Base-by-base conservation (phyloP, 2,329 filamentous ascomycete species). In the Pestalotiopsis fici region DNA sequence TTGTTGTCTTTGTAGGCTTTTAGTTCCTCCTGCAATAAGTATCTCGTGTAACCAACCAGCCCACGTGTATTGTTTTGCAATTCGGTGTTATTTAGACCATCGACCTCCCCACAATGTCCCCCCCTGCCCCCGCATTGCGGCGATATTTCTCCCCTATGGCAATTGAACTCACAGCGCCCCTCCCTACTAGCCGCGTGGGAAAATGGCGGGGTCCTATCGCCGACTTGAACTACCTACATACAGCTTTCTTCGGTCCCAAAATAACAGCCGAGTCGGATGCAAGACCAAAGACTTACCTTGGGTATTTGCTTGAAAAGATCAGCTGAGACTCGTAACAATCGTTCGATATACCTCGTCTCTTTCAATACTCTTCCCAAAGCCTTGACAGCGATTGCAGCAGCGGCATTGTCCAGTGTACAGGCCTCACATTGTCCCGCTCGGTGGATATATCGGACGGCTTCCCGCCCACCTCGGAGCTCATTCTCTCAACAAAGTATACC, bases 181-280 rank as follows among this genome's bases (percentile, higher is more conserved):
- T 59, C 55, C 18, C 21, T 28, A 59, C 55, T 28, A 28, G n/a
- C 57, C 27, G 11, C n/a, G 27, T 23, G n/a, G 57, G 57, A 47
- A n/a, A 27, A 50, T 50, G 59, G 59, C 35, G 59, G 35, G 35
- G 59, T 60, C 18, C 25, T 15, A n/a, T 50, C 21, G 43, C 43
- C 59, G 43, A 18, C 59, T 11, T 43, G 18, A 47, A 35, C 57
- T 27, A n/a, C n/a, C n/a, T n/a, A n/a, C n/a, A n/a, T n/a, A n/a
- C n/a, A n/a, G 27, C 27, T 35, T 43, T 62, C 43, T 50, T 43
- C 59, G 59, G 59, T 47, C 25, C 35, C 35, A 62, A 62, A 62
- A 25, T 37, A 62, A 62, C 21, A 37, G n/a, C 59, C 59, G 59
- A 62, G 21, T 62, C 35, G 35, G 37, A 62, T 31, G 15, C n/a